These are phyloP conservation scores for Microbotryum scabiosae DNA, from an alignment of 1,284 basidiomycete genomes.

Conservation along the genomic window DNA sequence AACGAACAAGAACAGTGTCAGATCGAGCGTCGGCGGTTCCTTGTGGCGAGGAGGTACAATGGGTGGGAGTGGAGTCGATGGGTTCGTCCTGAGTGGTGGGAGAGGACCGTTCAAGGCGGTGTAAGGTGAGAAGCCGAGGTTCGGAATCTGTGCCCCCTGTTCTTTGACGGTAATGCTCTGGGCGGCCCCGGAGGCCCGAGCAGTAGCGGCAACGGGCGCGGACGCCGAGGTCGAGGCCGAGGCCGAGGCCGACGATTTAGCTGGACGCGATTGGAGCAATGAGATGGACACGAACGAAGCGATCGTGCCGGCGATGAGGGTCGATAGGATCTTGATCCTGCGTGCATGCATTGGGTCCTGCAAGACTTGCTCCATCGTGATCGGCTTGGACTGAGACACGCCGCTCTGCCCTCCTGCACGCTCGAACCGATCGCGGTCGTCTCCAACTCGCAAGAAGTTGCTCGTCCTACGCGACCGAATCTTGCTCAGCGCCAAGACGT, in stretches of 20 bases:
- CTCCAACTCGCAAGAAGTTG: not conserved
- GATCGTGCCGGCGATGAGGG: conserved; percentile 14
- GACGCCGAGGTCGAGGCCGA: conserved; percentile 8
- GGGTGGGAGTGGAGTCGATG: not conserved
- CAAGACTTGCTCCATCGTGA: too few species aligned
- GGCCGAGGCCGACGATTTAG: not conserved
- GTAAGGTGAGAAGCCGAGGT: not conserved
- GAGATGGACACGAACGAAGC: conserved; percentile 26
- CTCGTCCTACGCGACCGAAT: not conserved
- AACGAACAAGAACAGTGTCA: conserved; percentile 42
- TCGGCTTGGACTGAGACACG: too few species aligned
- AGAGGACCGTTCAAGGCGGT: not conserved
- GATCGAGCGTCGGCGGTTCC: conserved; percentile 39
- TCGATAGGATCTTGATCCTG: conserved; percentile 14
- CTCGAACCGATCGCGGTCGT: not conserved
- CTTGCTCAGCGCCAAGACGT: not conserved
- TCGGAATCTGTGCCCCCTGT: not conserved
- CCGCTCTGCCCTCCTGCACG: not conserved
- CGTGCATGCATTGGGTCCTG: conserved; percentile 4
- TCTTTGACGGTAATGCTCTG: not conserved
- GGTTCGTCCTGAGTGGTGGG: not conserved
- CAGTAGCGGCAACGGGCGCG: conserved; percentile 14
- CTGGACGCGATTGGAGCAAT: conserved; percentile 17
- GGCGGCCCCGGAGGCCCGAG: conserved; percentile 3
- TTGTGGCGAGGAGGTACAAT: not conserved